phyloP scores from a whole-genome alignment of 371 early-diverging fungal species.

The Mucor irregularis region DNA sequence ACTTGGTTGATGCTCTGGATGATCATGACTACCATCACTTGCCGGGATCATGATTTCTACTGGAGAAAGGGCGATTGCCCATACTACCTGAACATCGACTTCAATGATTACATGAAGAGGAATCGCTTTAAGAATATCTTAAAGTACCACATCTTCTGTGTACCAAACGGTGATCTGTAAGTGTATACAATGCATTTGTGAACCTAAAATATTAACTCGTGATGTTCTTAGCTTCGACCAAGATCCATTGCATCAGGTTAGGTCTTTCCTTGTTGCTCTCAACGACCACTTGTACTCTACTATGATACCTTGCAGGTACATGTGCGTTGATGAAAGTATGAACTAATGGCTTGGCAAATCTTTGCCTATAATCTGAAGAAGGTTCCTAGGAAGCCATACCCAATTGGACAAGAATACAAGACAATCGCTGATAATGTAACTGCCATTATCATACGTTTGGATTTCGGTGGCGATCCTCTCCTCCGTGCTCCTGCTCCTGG shows the following conservation, averaged over 20 bases:
- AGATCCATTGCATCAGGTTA: too few species aligned
- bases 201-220: too few species aligned
- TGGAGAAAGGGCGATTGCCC: background rate
- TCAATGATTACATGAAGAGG: background rate
- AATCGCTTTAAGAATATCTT: background rate
- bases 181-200: too few species aligned
- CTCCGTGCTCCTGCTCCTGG: background rate
- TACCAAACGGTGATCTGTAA: too few species aligned
- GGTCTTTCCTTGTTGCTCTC: too few species aligned
- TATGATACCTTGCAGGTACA: too few species aligned
- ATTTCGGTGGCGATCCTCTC: background rate
- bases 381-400: too few species aligned
- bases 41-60: background rate
- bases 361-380: too few species aligned
- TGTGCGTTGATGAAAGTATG: too few species aligned
- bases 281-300: too few species aligned
- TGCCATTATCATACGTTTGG: background rate
- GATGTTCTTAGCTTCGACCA: too few species aligned
- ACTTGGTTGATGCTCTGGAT: background rate
- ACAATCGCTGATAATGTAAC: background rate
- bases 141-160: background rate
- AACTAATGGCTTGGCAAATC: too few species aligned
- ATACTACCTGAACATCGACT: background rate
- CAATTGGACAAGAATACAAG: background rate
- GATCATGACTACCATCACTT: background rate